Conservation (phyloP, 768 basidiomycete species). For the Pleurotus salmoneostramineus region DNA sequence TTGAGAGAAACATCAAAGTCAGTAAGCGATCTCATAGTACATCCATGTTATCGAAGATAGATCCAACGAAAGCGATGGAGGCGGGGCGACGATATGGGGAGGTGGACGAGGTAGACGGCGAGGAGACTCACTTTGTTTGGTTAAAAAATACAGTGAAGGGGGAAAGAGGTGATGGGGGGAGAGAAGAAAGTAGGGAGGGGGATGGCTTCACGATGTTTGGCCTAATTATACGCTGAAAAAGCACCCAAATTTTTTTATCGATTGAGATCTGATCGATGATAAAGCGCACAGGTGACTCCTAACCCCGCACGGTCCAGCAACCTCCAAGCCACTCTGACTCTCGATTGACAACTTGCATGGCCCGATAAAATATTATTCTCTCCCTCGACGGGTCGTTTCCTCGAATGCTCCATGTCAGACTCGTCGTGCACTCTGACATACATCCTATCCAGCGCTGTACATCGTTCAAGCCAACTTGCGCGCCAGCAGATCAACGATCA, state of each 20-base stretch:
- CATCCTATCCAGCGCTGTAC: conserved; percentile 5
- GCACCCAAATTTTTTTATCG: conserved; percentile 58
- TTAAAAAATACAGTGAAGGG: conserved; percentile 25
- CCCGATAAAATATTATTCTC: not conserved
- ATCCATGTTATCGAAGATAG: conserved; percentile 19
- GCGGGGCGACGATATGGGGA: not conserved
- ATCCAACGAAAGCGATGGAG: conserved; percentile 21
- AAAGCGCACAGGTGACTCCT: conserved; percentile 7
- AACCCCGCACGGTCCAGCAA: not conserved
- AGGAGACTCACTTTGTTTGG: conserved; percentile 28
- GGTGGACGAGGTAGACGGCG: conserved; percentile 10
- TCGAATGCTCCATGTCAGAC: too few species aligned
- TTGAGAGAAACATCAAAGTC: conserved; percentile 14
- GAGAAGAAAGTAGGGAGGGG: conserved; percentile 31
- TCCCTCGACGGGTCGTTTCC: too few species aligned
- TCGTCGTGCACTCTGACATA: not conserved
- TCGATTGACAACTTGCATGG: conserved; percentile 2
- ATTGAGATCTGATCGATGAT: conserved; percentile 49
- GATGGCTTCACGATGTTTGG: conserved; percentile 44
- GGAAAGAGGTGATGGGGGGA: conserved; percentile 44
- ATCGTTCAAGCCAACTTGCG: not conserved
- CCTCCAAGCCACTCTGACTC: not conserved
- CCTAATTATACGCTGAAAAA: conserved; percentile 54
- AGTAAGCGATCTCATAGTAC: conserved; percentile 19
- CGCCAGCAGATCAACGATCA: not conserved